Base-by-base conservation (phyloP, 139 green algal species). In the Picochlorum sp. region DNA sequence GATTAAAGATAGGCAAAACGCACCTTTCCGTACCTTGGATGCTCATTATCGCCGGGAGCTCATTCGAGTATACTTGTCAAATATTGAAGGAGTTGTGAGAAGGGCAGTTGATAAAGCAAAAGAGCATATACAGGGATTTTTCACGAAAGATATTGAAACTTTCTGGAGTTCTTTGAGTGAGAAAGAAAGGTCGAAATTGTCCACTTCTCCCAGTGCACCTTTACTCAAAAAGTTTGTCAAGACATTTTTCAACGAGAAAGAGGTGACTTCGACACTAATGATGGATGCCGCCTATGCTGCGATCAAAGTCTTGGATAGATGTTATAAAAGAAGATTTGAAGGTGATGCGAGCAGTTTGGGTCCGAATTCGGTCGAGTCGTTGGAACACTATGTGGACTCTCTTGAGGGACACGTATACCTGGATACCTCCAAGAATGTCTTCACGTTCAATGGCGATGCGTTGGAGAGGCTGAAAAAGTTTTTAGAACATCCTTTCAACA, bases 171-270 rank as follows among this genome's bases (percentile, higher is more conserved):
- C 50, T 13, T 64, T 90, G 30, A 59, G 28, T 2, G n/a, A 52
- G 2, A 69, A 84, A n/a, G 54, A 74, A 60, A 79, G 83, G 65
- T 66, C 70, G 24, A 61, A 74, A 61, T 78, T 91, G 32, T 64
- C 84, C 10, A 61, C 49, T 18, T 85, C 86, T 44, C 75, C 71
- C 15, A 80, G 69, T 21, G 84, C 92, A 10, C 61, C 71, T 16
- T 76, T 97, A 6, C 75, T 96, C 6, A 96, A 96, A 81, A 87
- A 79, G 14, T 58, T 97, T 23, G 88, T 97, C 24, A 96, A 96
- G 79, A 82, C 86, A 49, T 98, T 98, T 71, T 97, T 98, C 82
- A 97, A 96, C 69, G 92, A 98, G 79, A 97, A 96, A 72, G 92
- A 98, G 79, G 92, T 98, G 45, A 98, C 92, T 44, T 95, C 84